Evolutionary conservation across 2,329 filamentous ascomycete species (phyloP).

Genomic region (Aspergillus aculeatinus): DNA sequence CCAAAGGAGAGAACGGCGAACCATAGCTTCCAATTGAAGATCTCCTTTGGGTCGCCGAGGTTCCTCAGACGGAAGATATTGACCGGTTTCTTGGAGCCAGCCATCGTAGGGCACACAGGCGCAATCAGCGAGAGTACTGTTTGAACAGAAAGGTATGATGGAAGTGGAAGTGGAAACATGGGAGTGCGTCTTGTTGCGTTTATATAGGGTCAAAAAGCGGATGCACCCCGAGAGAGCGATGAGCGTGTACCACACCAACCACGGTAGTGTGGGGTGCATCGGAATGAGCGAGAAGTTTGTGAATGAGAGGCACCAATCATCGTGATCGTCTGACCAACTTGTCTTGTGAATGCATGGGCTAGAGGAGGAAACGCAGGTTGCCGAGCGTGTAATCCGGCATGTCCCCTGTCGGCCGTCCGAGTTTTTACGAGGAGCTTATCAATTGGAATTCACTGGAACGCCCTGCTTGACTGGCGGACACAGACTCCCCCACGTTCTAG

Average conservation of each 20-base stretch:
- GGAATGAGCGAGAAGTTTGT: neutral
- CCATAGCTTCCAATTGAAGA: constrained; percentile 77
- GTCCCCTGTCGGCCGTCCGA: neutral
- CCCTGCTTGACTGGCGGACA: neutral
- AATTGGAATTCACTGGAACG: neutral
- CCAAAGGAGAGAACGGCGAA: constrained; percentile 73
- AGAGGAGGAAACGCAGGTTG: neutral
- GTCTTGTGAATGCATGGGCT: neutral
- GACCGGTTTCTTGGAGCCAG: constrained; percentile 35
- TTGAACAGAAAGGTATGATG: neutral
- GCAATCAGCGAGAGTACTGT: neutral
- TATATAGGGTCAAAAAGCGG: neutral
- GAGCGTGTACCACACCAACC: neutral
- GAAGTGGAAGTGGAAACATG: neutral
- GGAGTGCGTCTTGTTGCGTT: neutral
- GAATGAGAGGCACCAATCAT: neutral
- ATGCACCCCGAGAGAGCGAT: neutral
- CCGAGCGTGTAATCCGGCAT: neutral
- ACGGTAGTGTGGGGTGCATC: neutral
- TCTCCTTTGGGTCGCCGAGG: constrained; percentile 65
- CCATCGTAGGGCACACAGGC: neutral
- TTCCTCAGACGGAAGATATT: constrained; percentile 61
- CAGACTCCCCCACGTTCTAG: neutral
- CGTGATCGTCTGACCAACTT: neutral
- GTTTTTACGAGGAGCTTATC: neutral